Percentiles rank a stretch among this genome's conserved stretches.
phyloP scores from a whole-genome alignment of 176 grass and related monocot genomes.

The Puccinellia tenuiflora region DNA sequence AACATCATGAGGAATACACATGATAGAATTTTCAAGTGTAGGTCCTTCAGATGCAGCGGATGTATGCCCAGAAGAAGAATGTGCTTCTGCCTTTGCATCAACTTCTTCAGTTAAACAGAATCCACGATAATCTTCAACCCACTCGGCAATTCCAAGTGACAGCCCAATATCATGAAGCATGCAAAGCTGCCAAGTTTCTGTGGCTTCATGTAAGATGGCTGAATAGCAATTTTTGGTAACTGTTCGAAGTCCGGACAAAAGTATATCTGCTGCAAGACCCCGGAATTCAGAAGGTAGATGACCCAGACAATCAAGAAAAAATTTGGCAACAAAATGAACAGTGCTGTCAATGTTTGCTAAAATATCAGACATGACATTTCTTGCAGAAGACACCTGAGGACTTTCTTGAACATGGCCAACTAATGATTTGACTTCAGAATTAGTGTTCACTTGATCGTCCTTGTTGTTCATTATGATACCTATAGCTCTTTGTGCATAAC shows the following conservation, averaged over 20 bases:
- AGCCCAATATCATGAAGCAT: conserved; percentile 99
- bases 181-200: conserved; percentile 47
- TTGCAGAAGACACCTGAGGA: conserved; percentile 12
- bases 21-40: conserved; percentile 2
- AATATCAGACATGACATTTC: conserved; percentile 28
- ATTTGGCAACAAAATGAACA: conserved; percentile 43
- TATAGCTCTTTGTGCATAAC: conserved; percentile 70
- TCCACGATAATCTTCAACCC: conserved; percentile 66
- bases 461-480: conserved; percentile 53
- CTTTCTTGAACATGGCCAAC: conserved; percentile 23
- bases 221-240: conserved; percentile 64
- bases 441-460: conserved; percentile 37
- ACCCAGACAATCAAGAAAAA: conserved; percentile 79
- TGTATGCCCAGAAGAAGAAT: conserved; percentile 33
- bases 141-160: conserved; percentile 70
- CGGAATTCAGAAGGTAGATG: conserved; percentile 75
- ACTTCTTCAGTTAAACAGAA: conserved; percentile 50
- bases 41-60: conserved; percentile 18
- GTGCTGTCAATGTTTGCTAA: conserved; percentile 37
- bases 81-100: conserved; percentile 14
- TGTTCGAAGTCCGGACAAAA: conserved; percentile 57
- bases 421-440: conserved; percentile 26
- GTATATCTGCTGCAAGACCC: conserved; percentile 67
- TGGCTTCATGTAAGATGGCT: conserved; percentile 57
- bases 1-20: conserved; percentile 15